Evolutionary conservation across 805 yeast species (phyloP).

Genomic region (Kodamaea neixiangensis): DNA sequence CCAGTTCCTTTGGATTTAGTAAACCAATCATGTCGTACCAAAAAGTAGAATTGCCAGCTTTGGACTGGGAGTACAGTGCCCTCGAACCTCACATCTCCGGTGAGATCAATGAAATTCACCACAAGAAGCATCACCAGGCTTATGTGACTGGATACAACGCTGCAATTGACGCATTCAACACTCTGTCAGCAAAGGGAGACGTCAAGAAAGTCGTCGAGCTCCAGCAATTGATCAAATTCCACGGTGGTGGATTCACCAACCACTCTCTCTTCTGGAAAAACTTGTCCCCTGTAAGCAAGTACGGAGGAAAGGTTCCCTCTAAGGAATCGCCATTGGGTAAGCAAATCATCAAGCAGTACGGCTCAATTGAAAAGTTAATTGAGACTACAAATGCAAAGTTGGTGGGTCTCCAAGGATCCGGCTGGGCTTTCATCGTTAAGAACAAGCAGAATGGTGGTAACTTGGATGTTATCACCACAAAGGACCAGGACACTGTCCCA

Average conservation of each 20-base stretch:
- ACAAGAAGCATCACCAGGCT: conserved; percentile 53
- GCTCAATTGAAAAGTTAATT: conserved; percentile 46
- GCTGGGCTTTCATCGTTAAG: conserved; percentile 54
- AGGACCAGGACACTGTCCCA: conserved; percentile 50
- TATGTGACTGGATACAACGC: conserved; percentile 49
- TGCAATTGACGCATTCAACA: conserved; percentile 42
- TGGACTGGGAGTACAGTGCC: conserved; percentile 49
- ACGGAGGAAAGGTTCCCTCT: conserved; percentile 37
- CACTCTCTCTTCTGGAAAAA: conserved; percentile 53
- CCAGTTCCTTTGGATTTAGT: not conserved
- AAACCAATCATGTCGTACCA: conserved; percentile 7
- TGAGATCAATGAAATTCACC: conserved; percentile 49
- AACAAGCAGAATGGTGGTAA: conserved; percentile 45
- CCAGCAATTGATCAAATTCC: conserved; percentile 49
- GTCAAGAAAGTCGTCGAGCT: conserved; percentile 43
- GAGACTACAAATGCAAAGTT: conserved; percentile 42
- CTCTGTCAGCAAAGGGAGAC: conserved; percentile 39
- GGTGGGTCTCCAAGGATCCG: conserved; percentile 54
- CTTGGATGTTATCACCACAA: conserved; percentile 47
- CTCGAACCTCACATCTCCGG: conserved; percentile 50
- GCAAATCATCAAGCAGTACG: conserved; percentile 43
- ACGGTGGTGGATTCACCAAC: conserved; percentile 54
- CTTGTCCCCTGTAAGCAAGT: conserved; percentile 45
- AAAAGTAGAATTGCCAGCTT: conserved; percentile 35
- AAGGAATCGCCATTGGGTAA: conserved; percentile 35